A percentile compares a stretch with the other conserved stretches of the same genome.
phyloP scores from a whole-genome alignment of 2,329 filamentous ascomycete genomes.

The Aurifilum marmelostoma region DNA sequence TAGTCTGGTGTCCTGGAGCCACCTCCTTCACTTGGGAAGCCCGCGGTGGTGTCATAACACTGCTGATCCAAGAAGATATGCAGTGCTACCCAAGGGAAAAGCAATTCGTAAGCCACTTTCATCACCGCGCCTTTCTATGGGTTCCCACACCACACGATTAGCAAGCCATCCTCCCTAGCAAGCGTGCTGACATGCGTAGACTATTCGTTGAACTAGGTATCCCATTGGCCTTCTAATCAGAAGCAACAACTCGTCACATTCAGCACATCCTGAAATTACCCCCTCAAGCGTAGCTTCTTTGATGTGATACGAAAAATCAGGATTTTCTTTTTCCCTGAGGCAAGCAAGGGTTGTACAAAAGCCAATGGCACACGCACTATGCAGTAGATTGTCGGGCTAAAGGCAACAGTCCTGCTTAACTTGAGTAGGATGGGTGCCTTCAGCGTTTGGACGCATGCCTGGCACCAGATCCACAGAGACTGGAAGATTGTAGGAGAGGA shows the following conservation, averaged over 20 bases:
- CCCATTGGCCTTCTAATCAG: background rate
- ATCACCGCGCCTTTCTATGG: background rate
- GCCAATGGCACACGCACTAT: background rate
- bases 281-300: background rate
- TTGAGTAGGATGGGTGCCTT: too few relatives aligned
- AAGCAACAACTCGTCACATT: background rate
- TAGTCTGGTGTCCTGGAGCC: too few relatives aligned
- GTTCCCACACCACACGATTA: background rate
- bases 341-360: background rate
- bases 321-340: background rate
- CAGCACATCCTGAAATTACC: background rate
- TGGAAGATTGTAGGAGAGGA: too few relatives aligned
- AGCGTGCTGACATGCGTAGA: background rate
- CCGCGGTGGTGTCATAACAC: too few relatives aligned
- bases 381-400: background rate
- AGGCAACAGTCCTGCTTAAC: background rate
- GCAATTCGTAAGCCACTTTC: background rate
- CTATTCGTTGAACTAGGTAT: background rate
- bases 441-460: too few relatives aligned
- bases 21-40: too few relatives aligned
- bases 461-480: too few relatives aligned
- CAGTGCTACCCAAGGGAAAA: background rate
- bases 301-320: background rate
- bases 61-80: too few relatives aligned
- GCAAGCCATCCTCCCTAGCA: background rate